phyloP scores from a whole-genome alignment of 345 rosid genomes.

The Viola odorata region DNA sequence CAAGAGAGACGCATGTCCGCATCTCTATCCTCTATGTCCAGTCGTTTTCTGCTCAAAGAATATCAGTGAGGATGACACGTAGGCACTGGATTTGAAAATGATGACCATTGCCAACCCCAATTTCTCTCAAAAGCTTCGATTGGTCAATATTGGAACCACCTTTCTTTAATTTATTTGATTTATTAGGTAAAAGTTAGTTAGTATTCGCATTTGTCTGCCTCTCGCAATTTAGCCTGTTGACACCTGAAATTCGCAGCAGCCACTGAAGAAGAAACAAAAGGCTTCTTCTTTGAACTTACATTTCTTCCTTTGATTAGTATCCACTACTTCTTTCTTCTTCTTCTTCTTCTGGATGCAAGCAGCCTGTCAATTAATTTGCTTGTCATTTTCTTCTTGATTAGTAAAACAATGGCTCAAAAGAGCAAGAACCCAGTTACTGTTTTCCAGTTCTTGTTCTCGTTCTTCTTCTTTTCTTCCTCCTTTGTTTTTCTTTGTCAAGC shows the following conservation, averaged over 20 bases:
- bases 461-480: conserved; percentile 13
- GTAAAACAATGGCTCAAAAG: conserved; percentile 9
- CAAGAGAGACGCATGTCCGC: too few species aligned
- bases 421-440: conserved; percentile 13
- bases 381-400: not conserved
- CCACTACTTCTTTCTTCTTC: not conserved
- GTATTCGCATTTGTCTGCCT: not conserved
- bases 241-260: not conserved
- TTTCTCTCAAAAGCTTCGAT: too few species aligned
- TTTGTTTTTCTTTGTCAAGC: conserved; percentile 22
- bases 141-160: too few species aligned
- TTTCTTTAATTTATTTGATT: too few species aligned
- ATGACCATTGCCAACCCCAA: too few species aligned
- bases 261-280: not conserved
- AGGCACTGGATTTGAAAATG: too few species aligned
- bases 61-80: too few species aligned
- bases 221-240: not conserved
- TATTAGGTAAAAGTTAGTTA: too few species aligned
- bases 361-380: too few species aligned
- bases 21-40: too few species aligned
- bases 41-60: too few species aligned
- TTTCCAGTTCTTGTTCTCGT: conserved; percentile 19
- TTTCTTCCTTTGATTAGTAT: not conserved
- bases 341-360: not conserved
- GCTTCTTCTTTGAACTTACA: not conserved